Evolutionary conservation across 345 rosid species (phyloP), one percentile per base, ranked within the genome.

Genomic region (Heritiera littoralis): DNA sequence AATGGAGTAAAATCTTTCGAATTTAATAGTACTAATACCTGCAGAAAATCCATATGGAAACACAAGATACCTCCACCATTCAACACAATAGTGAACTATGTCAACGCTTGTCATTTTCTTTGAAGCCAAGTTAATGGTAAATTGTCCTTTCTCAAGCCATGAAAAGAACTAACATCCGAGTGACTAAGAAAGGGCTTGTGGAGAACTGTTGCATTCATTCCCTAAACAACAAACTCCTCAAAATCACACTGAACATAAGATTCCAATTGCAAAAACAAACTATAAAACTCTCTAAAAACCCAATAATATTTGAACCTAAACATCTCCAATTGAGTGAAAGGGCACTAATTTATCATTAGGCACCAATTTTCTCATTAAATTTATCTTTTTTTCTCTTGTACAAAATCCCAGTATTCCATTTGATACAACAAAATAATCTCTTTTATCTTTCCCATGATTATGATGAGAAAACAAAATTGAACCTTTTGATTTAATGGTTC

Each of bases 401-500:
- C 60, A 17, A 54, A 59, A 72, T 5, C 76, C n/a, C 76, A 28
- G 17, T 35, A 52, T 72, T 30, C 8, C 32, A 52, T 52, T 52
- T 52, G 46, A 72, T 72, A 46, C 17, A 9, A 52, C 58, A 72
- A 72, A 56, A 32, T 11, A 3, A 52, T 15, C 11, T 52, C 28
- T 54, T 6, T 54, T 18, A 18, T 28, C 28, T 54, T 54, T 5
- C 9, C 60, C 28, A 9, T 32, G 35, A 18, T 55, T 15, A 32
- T 51, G 45, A 54, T 4, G 48, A 35, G 45, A 18, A 52, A 71
- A 35, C 60, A 72, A 72, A n/a, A 54, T 18, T 54, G 49, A 55
- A 72, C 76, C 76, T 72, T 63, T 54, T 72, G 6, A 52, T 5
- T 72, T 18, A 54, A 35, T 32, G 63, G 15, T 72, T 54, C 63